Base-by-base conservation (phyloP, 345 rosid species). In the Boechera retrofracta region DNA sequence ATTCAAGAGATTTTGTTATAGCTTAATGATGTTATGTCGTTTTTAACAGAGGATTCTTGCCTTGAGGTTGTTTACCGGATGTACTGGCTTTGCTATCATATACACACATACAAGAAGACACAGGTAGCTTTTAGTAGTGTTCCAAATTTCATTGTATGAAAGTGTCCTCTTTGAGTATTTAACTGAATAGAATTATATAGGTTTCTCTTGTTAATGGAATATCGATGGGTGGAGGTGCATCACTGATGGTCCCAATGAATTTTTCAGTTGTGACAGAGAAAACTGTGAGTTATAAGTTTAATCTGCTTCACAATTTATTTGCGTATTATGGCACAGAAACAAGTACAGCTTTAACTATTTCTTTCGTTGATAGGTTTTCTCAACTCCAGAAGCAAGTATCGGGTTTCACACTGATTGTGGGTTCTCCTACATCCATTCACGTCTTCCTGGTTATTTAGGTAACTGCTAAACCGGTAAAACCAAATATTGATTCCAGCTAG, bases 201-300 rank as follows among this genome's bases (percentile, higher is more conserved):
- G 94, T 94, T 57, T 84, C 97, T 75, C 93, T 94, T 71, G 91
- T 83, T 63, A 82, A 90, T 79, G 98, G 98, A 74, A 90, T 92
- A 60, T 69, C 97, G n/a, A 94, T 94, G 95, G 98, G 98, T 29
- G 98, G 98, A 57, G 98, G 98, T 47, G 97, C 98, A 58, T 86
- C 97, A 10, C 78, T 92, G 49, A 86, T 90, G 98, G 98, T 86
- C 44, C 98, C 98, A 15, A 85, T 90, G 98, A 92, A 89, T 79
- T 92, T 94, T 78, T 87, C 94, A 2, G 97, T 92, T 64, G 97
- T 94, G 71, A 90, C 98, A 2, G 98, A 94, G 76, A 94, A 92
- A 79, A 88, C 98, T 39, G 97, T 92, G 87, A 39, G 94, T 82
- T 11, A 53, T 60, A 18, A 44, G 51, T 57, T 21, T 52, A 32